phyloP scores from a whole-genome alignment of 257 asterid genomes.

The Capsicum chinense region DNA sequence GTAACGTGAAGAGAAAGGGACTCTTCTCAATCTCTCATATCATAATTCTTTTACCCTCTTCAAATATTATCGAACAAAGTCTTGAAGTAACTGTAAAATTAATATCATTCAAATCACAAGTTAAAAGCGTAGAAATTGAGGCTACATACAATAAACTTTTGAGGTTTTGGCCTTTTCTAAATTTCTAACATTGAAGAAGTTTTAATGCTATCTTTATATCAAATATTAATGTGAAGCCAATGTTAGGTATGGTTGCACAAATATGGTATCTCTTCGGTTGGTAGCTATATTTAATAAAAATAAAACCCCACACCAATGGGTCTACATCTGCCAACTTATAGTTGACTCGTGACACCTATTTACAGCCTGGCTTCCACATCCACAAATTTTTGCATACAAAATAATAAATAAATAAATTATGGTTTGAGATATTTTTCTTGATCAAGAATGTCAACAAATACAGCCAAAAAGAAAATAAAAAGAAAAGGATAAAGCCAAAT shows the following conservation, averaged over 20 bases:
- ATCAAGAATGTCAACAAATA: not conserved
- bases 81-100: too few relatives aligned
- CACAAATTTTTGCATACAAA: not conserved
- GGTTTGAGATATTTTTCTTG: conserved; percentile 11
- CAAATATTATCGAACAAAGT: not conserved
- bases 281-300: conserved; percentile 37
- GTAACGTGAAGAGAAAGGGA: conserved; percentile 40
- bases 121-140: too few relatives aligned
- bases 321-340: conserved; percentile 30
- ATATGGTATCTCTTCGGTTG: conserved; percentile 30
- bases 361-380: conserved; percentile 40
- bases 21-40: conserved; percentile 20
- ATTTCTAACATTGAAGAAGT: too few relatives aligned
- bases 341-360: conserved; percentile 36
- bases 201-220: too few relatives aligned
- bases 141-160: too few relatives aligned
- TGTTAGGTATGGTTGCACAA: conserved; percentile 18
- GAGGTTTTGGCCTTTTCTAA: too few relatives aligned
- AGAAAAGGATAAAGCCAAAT: not conserved
- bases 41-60: not conserved
- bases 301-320: not conserved
- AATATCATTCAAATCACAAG: too few relatives aligned
- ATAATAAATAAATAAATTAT: not conserved
- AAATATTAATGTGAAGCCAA: not conserved
- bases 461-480: not conserved